phyloP scores from a whole-genome alignment of 192 early-diverging fungal species.

The Entomortierella parvispora region DNA sequence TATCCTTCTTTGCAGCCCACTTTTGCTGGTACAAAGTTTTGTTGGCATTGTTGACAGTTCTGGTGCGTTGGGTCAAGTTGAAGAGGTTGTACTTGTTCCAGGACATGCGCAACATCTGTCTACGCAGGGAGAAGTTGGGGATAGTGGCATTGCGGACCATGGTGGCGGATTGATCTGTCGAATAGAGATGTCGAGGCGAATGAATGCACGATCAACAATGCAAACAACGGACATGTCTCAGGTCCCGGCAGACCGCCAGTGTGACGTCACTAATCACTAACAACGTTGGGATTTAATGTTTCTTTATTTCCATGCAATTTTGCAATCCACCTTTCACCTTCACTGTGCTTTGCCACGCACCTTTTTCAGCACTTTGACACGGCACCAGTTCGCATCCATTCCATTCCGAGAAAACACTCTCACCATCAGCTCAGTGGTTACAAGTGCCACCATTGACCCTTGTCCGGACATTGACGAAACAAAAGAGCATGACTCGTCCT shows the following conservation, averaged over 20 bases:
- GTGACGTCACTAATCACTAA: neutral
- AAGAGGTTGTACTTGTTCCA: slow-evolving; percentile 96
- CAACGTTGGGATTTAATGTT: too few relatives aligned
- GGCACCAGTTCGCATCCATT: too few relatives aligned
- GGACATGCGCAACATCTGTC: slow-evolving; percentile 89
- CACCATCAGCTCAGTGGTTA: too few relatives aligned
- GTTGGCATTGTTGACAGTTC: slow-evolving; percentile 60
- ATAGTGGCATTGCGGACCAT: slow-evolving; percentile 50
- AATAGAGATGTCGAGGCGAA: neutral
- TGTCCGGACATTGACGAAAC: too few relatives aligned
- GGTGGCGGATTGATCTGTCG: neutral
- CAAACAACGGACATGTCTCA: neutral
- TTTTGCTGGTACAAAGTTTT: slow-evolving; percentile 91
- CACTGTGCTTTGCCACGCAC: too few relatives aligned
- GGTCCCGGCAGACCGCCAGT: neutral
- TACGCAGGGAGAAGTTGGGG: slow-evolving; percentile 53
- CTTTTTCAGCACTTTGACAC: too few relatives aligned
- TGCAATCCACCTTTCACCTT: too few relatives aligned
- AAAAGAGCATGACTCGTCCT: neutral
- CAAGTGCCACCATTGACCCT: too few relatives aligned
- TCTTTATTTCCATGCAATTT: too few relatives aligned
- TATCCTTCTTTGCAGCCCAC: slow-evolving; percentile 93
- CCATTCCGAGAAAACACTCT: too few relatives aligned
- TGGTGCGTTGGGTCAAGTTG: slow-evolving; percentile 74
- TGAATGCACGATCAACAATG: neutral